Evolutionary conservation across 805 yeast species (phyloP).

Genomic region (Candida mattraensis): DNA sequence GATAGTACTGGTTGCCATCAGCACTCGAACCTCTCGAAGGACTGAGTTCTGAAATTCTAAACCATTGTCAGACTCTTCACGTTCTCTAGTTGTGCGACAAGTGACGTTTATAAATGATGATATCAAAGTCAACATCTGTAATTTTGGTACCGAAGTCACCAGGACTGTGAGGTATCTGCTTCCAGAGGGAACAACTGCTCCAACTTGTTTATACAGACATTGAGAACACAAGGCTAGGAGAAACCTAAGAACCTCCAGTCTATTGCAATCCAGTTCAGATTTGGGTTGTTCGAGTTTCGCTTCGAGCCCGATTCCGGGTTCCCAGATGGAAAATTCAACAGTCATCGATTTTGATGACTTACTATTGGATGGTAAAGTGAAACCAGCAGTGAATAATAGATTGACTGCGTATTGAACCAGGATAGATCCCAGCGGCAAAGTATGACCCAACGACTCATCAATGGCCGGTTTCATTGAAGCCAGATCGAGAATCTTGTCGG

Average conservation of each 20-base stretch:
- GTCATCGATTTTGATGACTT: slow-evolving; percentile 23
- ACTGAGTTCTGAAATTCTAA: slow-evolving; percentile 32
- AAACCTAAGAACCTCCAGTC: slow-evolving; percentile 66
- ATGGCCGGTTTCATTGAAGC: slow-evolving; percentile 17
- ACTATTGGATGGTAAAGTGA: slow-evolving; percentile 43
- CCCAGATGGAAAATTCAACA: slow-evolving; percentile 60
- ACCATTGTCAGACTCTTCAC: slow-evolving; percentile 44
- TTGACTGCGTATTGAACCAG: slow-evolving; percentile 40
- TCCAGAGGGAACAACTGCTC: slow-evolving; percentile 48
- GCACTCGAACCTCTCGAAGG: slow-evolving; percentile 42
- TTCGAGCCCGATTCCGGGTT: slow-evolving; percentile 67
- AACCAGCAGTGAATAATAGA: slow-evolving; percentile 56
- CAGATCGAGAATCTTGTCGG: slow-evolving; percentile 14
- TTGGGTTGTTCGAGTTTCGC: slow-evolving; percentile 31
- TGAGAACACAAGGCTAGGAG: slow-evolving; percentile 61
- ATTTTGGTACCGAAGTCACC: slow-evolving; percentile 49
- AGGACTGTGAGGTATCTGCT: slow-evolving; percentile 60
- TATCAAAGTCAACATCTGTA: slow-evolving; percentile 49
- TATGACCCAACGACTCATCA: slow-evolving; percentile 11
- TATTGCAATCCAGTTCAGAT: slow-evolving; percentile 54
- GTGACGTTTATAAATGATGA: slow-evolving; percentile 70
- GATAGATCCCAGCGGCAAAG: slow-evolving; percentile 37
- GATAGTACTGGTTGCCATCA: slow-evolving; percentile 53
- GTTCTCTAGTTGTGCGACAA: slow-evolving; percentile 46
- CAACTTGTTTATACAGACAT: slow-evolving; percentile 51